A percentile compares a stretch with the other conserved stretches of the same genome.
Conservation (phyloP, 495 filamentous ascomycete species). For the Penicillium fimorum region DNA sequence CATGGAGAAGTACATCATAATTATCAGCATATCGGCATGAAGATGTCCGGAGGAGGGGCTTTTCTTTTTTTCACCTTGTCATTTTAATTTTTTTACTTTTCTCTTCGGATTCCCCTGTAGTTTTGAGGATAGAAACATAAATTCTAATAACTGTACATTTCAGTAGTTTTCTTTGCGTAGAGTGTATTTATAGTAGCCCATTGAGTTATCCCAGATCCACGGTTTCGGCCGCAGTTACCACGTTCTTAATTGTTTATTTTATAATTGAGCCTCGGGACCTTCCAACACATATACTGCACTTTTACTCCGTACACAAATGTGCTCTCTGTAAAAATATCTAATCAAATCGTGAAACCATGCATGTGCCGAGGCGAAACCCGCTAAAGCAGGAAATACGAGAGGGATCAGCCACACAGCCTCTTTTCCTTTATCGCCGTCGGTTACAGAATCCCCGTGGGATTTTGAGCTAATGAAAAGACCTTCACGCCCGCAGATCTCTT, state of each 20-base stretch:
- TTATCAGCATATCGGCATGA: slow-evolving; percentile 29
- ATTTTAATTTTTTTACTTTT: slow-evolving; percentile 9
- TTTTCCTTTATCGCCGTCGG: neutral
- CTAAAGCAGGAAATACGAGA: slow-evolving; percentile 21
- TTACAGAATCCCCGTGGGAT: neutral
- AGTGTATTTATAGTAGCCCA: neutral
- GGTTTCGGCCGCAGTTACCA: slow-evolving; percentile 1
- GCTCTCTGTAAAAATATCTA: neutral
- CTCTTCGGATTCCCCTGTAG: slow-evolving; percentile 24
- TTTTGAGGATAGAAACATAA: slow-evolving; percentile 25
- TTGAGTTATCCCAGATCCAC: neutral
- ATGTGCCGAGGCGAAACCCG: neutral
- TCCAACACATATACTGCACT: neutral
- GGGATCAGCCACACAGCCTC: slow-evolving; percentile 17
- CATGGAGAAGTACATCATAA: slow-evolving; percentile 24
- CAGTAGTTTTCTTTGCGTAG: neutral
- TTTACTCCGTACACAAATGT: neutral
- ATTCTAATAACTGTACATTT: slow-evolving; percentile 26
- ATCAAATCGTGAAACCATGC: neutral
- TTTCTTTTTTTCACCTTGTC: slow-evolving; percentile 14
- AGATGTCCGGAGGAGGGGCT: slow-evolving; percentile 19
- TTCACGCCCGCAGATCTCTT: slow-evolving; percentile 16
- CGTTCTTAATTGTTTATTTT: neutral
- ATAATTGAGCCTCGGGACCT: neutral
- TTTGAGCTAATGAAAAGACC: slow-evolving; percentile 1